Base-by-base conservation (phyloP, 179 eudicot species). In the Silene vulgaris region DNA sequence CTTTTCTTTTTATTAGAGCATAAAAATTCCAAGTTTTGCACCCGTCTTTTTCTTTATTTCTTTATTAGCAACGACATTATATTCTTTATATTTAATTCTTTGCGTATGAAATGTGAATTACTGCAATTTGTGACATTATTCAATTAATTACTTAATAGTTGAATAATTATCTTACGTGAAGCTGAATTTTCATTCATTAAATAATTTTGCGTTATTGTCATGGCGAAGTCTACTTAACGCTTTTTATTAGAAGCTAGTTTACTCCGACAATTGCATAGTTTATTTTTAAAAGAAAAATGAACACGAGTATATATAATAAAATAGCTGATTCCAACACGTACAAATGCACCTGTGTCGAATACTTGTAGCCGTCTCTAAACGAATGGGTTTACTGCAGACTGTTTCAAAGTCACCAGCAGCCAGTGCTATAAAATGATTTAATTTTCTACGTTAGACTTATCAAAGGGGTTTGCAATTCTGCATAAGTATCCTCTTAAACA, bases 41-140 rank as follows among this genome's bases (percentile, higher is more conserved):
- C 50, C 45, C 17, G 50, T 66, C 70, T 14, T 32, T 66, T 16
- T 64, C 68, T 64, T 17, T 35, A 66, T 0, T 28, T 29, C 52
- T 64, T 29, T 64, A 16, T n/a, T n/a, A 37, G 13, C 70, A 9
- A 8, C 23, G 2, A 0, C 40, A 40, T 66, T 13, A n/a, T 66
- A 37, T 68, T 68, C 72, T 68, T 68, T 23, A 37, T 19, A 37
- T 17, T 40, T 68, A 12, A 40, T 68, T 68, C 7, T 40, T 68
- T 68, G 72, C 72, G 72, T 68, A 48, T 19, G n/a, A 8, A 35
- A 23, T 35, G 1, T 68, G 72, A 68, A 37, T 17, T 68, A 68
- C n/a, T 19, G 72, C 23, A 68, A 48, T 5, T 1, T 65, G 45
- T 65, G 30, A 40, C 57, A 35, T 69, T 69, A 69, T 69, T 69